Evolutionary conservation across 306 rosid genomes (phyloP).

Genomic region (Medicago truncatula): MtrunA17r5.0-ANR NC_053047.1:2319501-2320000

Average conservation of each 20-base stretch:
- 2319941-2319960: background rate
- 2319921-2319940: background rate
- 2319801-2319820: slow-evolving; percentile 33
- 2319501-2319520: no score
- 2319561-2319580: no score
- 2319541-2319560: no score
- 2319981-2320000: background rate
- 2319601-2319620: no score
- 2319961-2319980: background rate
- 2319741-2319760: background rate
- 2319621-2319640: no score
- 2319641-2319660: background rate
- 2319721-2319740: slow-evolving; percentile 17
- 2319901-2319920: slow-evolving; percentile 9
- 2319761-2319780: slow-evolving; percentile 31
- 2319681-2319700: slow-evolving; percentile 24
- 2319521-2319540: no score
- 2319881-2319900: slow-evolving; percentile 45
- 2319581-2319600: no score
- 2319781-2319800: background rate
- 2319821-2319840: background rate
- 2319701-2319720: slow-evolving; percentile 55
- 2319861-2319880: slow-evolving; percentile 69
- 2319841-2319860: slow-evolving; percentile 49
- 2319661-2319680: slow-evolving; percentile 10